A percentile compares a stretch with the other conserved stretches of the same genome.
phyloP scores from a whole-genome alignment of 805 yeast genomes.

The Metschnikowia colocasiae region DNA sequence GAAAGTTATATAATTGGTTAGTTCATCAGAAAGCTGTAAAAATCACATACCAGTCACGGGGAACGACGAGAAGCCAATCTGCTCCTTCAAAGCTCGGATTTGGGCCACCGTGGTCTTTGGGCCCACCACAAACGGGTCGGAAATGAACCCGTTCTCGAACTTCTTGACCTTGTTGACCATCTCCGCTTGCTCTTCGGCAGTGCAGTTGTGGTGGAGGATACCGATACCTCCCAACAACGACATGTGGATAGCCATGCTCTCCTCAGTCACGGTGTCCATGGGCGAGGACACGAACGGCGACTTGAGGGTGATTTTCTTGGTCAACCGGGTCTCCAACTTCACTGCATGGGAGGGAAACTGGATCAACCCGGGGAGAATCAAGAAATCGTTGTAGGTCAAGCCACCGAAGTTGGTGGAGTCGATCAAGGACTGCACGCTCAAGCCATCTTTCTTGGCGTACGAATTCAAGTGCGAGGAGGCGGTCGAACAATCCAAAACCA shows the following conservation, averaged over 20 bases:
- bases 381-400: conserved; percentile 93
- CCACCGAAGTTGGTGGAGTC: conserved; percentile 92
- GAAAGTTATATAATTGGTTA: conserved; percentile 76
- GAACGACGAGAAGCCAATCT: conserved; percentile 92
- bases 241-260: conserved; percentile 97
- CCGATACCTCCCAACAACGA: conserved; percentile 98
- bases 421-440: conserved; percentile 78
- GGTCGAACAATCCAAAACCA: conserved; percentile 43
- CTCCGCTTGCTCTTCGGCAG: conserved; percentile 95
- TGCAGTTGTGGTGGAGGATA: conserved; percentile 95
- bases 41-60: conserved; percentile 96
- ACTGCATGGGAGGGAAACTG: conserved; percentile 80
- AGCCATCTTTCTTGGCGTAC: conserved; percentile 77
- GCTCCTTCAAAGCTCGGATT: conserved; percentile 63
- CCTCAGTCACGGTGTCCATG: conserved; percentile 98
- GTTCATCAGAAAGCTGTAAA: conserved; percentile 48
- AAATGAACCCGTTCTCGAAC: conserved; percentile 96
- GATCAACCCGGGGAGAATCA: conserved; percentile 92
- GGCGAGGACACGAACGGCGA: conserved; percentile 97
- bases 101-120: conserved; percentile 78
- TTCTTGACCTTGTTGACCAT: conserved; percentile 97
- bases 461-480: conserved; percentile 67
- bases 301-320: conserved; percentile 87
- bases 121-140: conserved; percentile 83
- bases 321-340: conserved; percentile 76